These are phyloP conservation scores for Podaxis mareebaensis DNA, from an alignment of 768 basidiomycete genomes.

Conservation along the genomic window DNA sequence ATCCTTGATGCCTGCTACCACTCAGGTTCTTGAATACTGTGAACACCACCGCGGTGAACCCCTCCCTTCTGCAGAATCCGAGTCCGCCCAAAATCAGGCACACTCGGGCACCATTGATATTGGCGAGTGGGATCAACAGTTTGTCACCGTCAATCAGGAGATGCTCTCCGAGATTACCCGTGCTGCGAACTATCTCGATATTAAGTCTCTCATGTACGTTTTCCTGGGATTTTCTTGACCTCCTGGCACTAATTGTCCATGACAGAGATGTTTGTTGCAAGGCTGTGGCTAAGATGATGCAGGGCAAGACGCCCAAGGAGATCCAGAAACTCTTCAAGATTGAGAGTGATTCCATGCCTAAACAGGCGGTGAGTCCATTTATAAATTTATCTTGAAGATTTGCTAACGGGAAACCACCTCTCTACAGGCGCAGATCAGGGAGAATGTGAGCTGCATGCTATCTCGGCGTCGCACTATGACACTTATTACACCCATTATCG, in stretches of 20 bases:
- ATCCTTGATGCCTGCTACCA: conserved; percentile 15
- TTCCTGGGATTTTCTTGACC: conserved; percentile 2
- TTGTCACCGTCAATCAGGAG: conserved; percentile 98
- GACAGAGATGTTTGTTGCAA: conserved; percentile 94
- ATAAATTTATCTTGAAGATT: conserved; percentile 16
- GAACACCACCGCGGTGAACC: conserved; percentile 98
- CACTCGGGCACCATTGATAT: conserved; percentile 98
- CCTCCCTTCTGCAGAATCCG: conserved; percentile 81
- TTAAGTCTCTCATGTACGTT: conserved; percentile 93
- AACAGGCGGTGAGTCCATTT: conserved; percentile 81
- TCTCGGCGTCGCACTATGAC: conserved; percentile 11
- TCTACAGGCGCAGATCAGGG: conserved; percentile 90
- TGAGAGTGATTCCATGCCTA: conserved; percentile 73
- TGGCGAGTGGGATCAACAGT: conserved; percentile 99
- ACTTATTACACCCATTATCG: conserved; percentile 18
- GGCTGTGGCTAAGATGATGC: conserved; percentile 99
- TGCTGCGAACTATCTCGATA: conserved; percentile 99
- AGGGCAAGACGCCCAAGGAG: conserved; percentile 99
- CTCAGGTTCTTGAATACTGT: conserved; percentile 97
- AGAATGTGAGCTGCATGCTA: conserved; percentile 70
- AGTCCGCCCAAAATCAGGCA: conserved; percentile 86
- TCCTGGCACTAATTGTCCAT: conserved; percentile 1
- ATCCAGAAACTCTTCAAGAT: conserved; percentile 94
- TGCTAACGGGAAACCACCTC: conserved; percentile 16
- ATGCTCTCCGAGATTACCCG: conserved; percentile 99